Base-by-base conservation (phyloP, 2,329 filamentous ascomycete genomes). In the Clonostachys solani region DNA sequence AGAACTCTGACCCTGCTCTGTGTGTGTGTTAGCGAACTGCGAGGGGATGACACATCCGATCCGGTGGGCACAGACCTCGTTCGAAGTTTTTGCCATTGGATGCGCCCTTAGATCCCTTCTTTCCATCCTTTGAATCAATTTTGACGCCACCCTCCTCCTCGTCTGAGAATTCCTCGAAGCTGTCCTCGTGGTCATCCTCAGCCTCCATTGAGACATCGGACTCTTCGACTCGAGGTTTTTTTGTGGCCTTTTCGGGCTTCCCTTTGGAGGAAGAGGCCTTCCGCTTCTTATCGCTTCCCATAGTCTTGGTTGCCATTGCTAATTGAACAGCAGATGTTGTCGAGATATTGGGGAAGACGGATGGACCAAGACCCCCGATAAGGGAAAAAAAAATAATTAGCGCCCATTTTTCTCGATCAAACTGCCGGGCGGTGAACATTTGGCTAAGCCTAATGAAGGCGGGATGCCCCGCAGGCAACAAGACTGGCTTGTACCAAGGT, bases 1-100 rank as follows among this genome's bases (percentile, higher is more conserved):
- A 9, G 88, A 89, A 49, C 77, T 88, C 65, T 81, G 72, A 44
- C 68, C 84, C 83, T 50, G 13, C 23, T 45, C 34, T 50, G 42
- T 18, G 10, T 18, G 33, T 19, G 29, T 17, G 47, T 50, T 47
- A 51, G 51, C 50, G 51, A n/a, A 29, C 23, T 29, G 23, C 23
- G 23, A 29, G 23, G 4, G 23, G 23, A 6, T 29, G 9, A 16
- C 29, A 44, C 6, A 13, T 18, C 10, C 34, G 33, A 17, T 18
- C 37, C 37, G 9, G 55, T 29, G 23, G 23, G 23, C 2, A 60
- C 68, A 48, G 56, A 74, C 69, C 64, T 59, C 61, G 65, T 55
- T 77, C 71, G 46, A 70, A 68, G 8, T 55, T 57, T 52, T 73
- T 72, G 40, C 62, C 69, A 47, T 60, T 55, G 47, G 59, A 49